A percentile compares a stretch with the other conserved stretches of the same genome.
These are phyloP conservation scores for Rosa lucieae DNA, from an alignment of 306 rosid species.

Conservation along the genomic window DNA sequence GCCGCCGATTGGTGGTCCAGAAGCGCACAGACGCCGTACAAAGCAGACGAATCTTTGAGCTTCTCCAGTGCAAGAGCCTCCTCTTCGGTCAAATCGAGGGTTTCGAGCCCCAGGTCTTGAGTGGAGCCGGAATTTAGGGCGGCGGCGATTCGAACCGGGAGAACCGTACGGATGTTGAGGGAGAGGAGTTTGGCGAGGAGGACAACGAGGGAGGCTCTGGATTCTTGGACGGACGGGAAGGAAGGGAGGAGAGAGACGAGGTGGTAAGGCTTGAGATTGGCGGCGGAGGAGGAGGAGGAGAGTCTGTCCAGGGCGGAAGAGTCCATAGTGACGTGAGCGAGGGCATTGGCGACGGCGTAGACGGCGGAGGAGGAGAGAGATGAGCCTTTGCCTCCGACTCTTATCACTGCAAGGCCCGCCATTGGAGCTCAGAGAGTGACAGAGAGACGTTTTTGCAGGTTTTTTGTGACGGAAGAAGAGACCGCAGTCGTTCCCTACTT, in stretches of 20 bases:
- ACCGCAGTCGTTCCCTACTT: neutral
- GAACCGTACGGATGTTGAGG: constrained; percentile 29
- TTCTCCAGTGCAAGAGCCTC: constrained; percentile 41
- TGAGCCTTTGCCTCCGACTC: constrained; percentile 77
- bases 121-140: constrained; percentile 27
- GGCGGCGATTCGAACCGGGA: constrained; percentile 46
- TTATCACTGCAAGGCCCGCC: constrained; percentile 49
- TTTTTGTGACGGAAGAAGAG: neutral
- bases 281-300: constrained; percentile 33
- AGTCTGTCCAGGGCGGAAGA: constrained; percentile 57
- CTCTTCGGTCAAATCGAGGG: constrained; percentile 46
- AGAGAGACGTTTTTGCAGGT: neutral
- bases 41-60: constrained; percentile 22
- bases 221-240: constrained; percentile 40
- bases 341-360: constrained; percentile 48
- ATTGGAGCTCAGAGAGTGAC: constrained; percentile 12
- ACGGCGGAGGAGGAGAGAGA: constrained; percentile 68
- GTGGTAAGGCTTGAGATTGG: constrained; percentile 12
- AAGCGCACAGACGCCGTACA: constrained; percentile 52
- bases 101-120: constrained; percentile 12
- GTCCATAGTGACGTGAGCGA: constrained; percentile 55
- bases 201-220: constrained; percentile 51
- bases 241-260: constrained; percentile 39
- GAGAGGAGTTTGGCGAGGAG: constrained; percentile 67
- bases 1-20: constrained; percentile 60